phyloP scores from a whole-genome alignment of 805 yeast genomes.

The Blastobotrys terrestris region DNA sequence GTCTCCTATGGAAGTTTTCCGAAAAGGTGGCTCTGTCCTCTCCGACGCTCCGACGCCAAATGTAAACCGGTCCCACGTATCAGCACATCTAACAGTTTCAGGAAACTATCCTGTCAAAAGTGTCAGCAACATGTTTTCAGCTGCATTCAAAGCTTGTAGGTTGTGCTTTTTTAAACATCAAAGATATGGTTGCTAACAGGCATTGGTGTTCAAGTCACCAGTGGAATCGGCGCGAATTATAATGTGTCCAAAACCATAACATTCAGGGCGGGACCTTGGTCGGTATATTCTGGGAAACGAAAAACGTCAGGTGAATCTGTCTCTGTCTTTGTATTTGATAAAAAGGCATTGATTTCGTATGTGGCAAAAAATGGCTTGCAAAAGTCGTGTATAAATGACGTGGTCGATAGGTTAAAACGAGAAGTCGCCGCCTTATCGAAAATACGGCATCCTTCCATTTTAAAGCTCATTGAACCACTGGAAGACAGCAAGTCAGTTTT shows the following conservation, averaged over 20 bases:
- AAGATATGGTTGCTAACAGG: background rate
- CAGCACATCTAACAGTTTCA: background rate
- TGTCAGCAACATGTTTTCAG: conserved; percentile 6
- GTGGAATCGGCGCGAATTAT: conserved; percentile 40
- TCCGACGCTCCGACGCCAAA: background rate
- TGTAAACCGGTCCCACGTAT: background rate
- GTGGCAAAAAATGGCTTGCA: conserved; percentile 47
- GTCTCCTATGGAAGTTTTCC: no score
- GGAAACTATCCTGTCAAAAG: background rate
- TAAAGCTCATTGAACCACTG: conserved; percentile 79
- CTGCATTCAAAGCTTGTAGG: conserved; percentile 22
- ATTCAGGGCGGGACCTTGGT: conserved; percentile 77
- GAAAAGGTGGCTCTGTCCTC: no score
- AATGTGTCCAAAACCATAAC: conserved; percentile 64
- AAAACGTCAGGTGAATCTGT: conserved; percentile 42
- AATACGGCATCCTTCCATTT: conserved; percentile 82
- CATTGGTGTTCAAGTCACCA: conserved; percentile 14
- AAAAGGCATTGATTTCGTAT: conserved; percentile 59
- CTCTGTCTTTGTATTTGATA: conserved; percentile 83
- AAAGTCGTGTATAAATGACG: conserved; percentile 49
- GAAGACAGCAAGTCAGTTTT: conserved; percentile 79
- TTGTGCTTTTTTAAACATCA: background rate
- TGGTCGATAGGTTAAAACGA: conserved; percentile 54
- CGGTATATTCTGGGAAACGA: conserved; percentile 76
- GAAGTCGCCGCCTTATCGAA: conserved; percentile 72